A percentile compares a stretch with the other conserved stretches of the same genome.
These are phyloP conservation scores for Maudiozyma barnettii DNA, from an alignment of 805 yeast species.

Conservation along the genomic window DNA sequence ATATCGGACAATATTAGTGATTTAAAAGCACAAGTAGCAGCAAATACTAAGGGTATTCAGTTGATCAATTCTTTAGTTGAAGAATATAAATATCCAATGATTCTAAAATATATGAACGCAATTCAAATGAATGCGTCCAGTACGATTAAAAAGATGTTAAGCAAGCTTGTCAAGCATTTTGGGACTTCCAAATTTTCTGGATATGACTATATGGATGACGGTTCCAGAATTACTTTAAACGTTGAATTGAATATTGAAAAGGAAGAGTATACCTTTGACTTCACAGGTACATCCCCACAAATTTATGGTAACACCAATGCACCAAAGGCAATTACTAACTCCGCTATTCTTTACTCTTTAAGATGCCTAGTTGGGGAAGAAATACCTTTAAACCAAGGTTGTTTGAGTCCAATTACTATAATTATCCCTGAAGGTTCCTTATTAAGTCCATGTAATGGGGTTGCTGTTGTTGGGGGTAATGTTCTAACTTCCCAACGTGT, in stretches of 20 bases:
- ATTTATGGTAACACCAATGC: constrained; percentile 87
- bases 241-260: constrained; percentile 41
- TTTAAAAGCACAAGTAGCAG: constrained; percentile 78
- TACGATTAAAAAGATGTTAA: constrained; percentile 52
- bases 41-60: constrained; percentile 76
- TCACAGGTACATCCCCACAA: constrained; percentile 79
- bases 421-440: constrained; percentile 52
- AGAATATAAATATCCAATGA: constrained; percentile 52
- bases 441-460: constrained; percentile 68
- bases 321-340: constrained; percentile 79
- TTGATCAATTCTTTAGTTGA: constrained; percentile 49
- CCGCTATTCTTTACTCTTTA: constrained; percentile 81
- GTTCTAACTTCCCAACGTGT: constrained; percentile 92
- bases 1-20: constrained; percentile 78
- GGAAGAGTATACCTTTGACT: constrained; percentile 69
- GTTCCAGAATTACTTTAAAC: constrained; percentile 52
- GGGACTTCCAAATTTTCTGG: constrained; percentile 36
- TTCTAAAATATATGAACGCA: constrained; percentile 68
- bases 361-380: constrained; percentile 77
- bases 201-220: constrained; percentile 72
- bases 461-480: constrained; percentile 93
- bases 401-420: constrained; percentile 68
- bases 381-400: constrained; percentile 91
- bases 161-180: constrained; percentile 36
- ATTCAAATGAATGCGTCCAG: constrained; percentile 70